Base-by-base conservation (phyloP, 768 basidiomycete species). In the Amanita thiersii region DNA sequence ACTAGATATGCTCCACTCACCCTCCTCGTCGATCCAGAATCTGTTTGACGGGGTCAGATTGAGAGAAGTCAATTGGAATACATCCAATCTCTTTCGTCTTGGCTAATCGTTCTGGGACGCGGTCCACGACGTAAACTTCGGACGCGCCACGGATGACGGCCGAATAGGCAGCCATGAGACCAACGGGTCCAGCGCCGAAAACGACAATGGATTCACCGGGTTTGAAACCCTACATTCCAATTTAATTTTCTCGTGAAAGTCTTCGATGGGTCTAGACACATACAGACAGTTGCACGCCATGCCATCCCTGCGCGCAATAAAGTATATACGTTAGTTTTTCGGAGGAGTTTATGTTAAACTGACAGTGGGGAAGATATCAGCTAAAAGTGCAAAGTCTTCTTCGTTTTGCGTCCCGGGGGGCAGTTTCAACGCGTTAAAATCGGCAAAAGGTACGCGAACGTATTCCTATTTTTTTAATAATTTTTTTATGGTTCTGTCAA, bases 151-250 rank as follows among this genome's bases (percentile, higher is more conserved):
- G 68, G 1, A 76, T 53, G 4, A 63, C 50, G 1, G 74, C 74
- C 26, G 72, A 73, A 49, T 77, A 76, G 0, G 73, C 74, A 1
- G 74, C 73, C 74, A 77, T 77, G 25, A 77, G 65, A 1, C 75
- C 74, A 10, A 72, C 69, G 7, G 70, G 71, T 5, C 69, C 74
- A 5, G 70, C 74, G 12, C 74, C 74, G 43, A 73, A 76, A 14
- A 77, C 68, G 2, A 59, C 73, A 34, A 77, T 45, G 9, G 67
- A 72, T 54, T 77, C 74, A 18, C 74, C 74, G 2, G 73, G 66
- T 31, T 58, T 64, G 56, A 73, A 75, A 1, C 72, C 70, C 62
- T 68, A 44, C 29, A 18, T 30, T 30, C 9, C 9, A 9, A 9
- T 14, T 30, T 14, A 30, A 14, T 30, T 30, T 14, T 14, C 9